These are phyloP conservation scores for Fusarium sp. DNA, from an alignment of 2,329 filamentous ascomycete genomes.

Conservation along the genomic window DNA sequence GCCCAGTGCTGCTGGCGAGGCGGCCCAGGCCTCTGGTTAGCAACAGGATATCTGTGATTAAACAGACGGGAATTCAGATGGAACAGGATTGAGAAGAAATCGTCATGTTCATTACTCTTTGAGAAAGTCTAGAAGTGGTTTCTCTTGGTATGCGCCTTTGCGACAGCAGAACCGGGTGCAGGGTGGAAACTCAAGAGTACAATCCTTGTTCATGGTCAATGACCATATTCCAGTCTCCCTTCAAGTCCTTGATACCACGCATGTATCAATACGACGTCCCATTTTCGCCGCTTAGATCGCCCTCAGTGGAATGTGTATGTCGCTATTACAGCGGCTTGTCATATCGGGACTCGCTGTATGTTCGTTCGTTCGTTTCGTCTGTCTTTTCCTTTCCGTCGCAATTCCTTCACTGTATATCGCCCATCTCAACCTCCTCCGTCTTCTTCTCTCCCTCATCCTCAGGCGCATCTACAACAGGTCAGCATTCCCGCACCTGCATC, in stretches of 20 bases:
- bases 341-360: neutral
- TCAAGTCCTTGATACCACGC: neutral
- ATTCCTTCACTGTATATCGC: constrained; percentile 45
- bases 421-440: constrained; percentile 50
- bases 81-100: constrained; percentile 6
- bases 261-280: neutral
- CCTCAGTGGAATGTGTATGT: neutral
- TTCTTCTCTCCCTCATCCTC: constrained; percentile 37
- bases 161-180: neutral
- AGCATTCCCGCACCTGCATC: constrained; percentile 2
- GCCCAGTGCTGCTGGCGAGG: neutral
- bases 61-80: neutral
- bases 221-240: neutral
- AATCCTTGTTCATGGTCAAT: neutral
- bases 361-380: constrained; percentile 6
- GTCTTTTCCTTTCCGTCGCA: neutral
- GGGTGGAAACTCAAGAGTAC: neutral
- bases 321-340: neutral
- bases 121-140: constrained; percentile 3
- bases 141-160: constrained; percentile 11
- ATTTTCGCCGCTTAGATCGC: neutral
- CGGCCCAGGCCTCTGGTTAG: neutral
- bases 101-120: constrained; percentile 31
- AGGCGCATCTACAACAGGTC: constrained; percentile 43
- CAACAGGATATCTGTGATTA: neutral